Evolutionary conservation across 768 basidiomycete genomes (phyloP), one percentile per base, ranked within the genome.

Genomic region (Kwoniella dejecticola): DNA sequence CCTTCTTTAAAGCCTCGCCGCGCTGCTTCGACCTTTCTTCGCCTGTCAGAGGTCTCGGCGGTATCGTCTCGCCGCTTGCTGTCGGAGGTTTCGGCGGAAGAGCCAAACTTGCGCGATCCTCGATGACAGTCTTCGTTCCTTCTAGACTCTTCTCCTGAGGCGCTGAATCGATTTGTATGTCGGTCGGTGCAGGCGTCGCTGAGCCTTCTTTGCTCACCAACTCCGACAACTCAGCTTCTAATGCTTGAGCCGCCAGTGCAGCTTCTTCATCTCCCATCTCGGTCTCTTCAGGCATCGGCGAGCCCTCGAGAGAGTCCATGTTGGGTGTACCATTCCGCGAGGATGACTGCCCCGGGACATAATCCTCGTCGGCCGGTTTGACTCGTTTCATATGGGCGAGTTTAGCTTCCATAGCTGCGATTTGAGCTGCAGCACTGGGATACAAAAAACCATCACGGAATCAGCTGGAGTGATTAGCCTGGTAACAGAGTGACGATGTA

Each of bases 361-460:
- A 74, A 41, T 68, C 63, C 46, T 74, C 72, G 42, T 70, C 72
- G 4, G 60, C 53, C 1, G 72, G 72, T 63, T 74, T 74, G 5
- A 60, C 67, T 47, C 69, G 71, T 69, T 86, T 85, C 84, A 96
- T 86, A 64, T 90, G 85, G 17, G 86, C 84, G 23, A 99, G 82
- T 79, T 99, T 99, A 2, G 95, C 95, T 79, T 99, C 96, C 84
- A 97, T 89, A 71, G 88, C 85, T 7, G 93, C 92, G 68, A 99
- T 99, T 80, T 97, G 96, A 69, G 86, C 87, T 44, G 84, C 81
- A 1, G 90, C 93, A 50, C 90, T 94, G 71, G 26, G n/a, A 36
- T 4, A 38, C 41, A 46, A 27, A 11, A 4, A 36, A 33, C n/a
- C 50, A 50, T n/a, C n/a, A n/a, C n/a, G n/a, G n/a, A n/a, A n/a